Evolutionary conservation across 2,329 filamentous ascomycete genomes (phyloP), one percentile per base, ranked within the genome.

Genomic region (Scytalidium lignicola): DNA sequence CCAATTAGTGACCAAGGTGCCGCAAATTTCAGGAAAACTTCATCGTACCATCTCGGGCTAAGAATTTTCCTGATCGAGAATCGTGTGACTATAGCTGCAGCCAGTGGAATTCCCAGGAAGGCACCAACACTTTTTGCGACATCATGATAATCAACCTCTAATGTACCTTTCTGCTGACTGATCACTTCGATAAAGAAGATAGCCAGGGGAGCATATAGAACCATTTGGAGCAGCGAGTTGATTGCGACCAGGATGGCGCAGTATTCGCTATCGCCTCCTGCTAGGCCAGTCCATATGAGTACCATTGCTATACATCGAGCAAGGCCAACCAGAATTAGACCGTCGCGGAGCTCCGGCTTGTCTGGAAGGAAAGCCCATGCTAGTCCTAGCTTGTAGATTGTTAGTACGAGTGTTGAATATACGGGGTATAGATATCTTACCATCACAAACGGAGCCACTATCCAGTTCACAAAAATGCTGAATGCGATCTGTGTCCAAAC

Each of bases 241-340:
- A 89, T 70, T 12, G 85, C 85, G 0, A 90, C 86, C 1, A 90
- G 76, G 46, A 90, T 85, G 13, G 89, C 90, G 65, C 89, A 95
- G 66, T 95, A 95, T 57, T 95, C 85, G 5, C 67, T 71, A 55
- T 95, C 86, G 4, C 90, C 90, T 1, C 83, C 83, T 0, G 90
- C 88, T 0, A 90, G 71, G 3, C 79, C 80, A 0, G 82, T 93
- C 90, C 88, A 95, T 52, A 95, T 86, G 4, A 88, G 68, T 2
- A 64, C 88, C 90, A 95, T 95, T 26, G 89, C 90, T 54, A 95
- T 95, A 59, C 90, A 96, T 46, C 90, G 74, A 4, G 87, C 90
- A 1, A 96, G 71, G 0, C 90, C 90, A 0, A 96, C 90, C 5
- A 95, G 79, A 32, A 93, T 88, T 2, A 93, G 70, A 0, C 88